Evolutionary conservation across 768 basidiomycete genomes (phyloP), one percentile per base, ranked within the genome.

Genomic region (Guyanaporus albipodus): DNA sequence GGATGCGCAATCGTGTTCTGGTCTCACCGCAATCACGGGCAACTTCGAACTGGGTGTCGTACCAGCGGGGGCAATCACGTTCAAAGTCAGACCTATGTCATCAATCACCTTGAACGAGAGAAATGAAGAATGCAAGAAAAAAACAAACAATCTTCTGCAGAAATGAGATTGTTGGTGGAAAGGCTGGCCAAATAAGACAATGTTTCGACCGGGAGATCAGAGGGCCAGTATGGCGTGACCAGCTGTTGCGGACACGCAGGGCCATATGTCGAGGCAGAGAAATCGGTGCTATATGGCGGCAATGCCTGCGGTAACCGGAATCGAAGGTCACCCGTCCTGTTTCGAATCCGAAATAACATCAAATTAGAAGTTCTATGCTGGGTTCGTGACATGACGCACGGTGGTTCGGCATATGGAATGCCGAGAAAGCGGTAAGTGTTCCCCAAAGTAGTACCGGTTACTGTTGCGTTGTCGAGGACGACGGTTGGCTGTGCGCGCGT

Each of bases 11-110:
- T n/a, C n/a, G n/a, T n/a, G n/a, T n/a, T 21, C 12, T 8, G 35
- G 1, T 68, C 77, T 33, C 59, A 80, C 79, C 26, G 73, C 76
- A 18, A 78, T 63, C 8, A 83, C 77, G 4, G 81, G 80, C 3
- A 81, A 63, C 39, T 74, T 75, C 9, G 72, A 71, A 0, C 55
- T 55, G 3, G 73, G 42, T 0, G 68, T 70, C 1, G 73, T 68
- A 24, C 53, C 60, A 2, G 64, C 59, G 6, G 81, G 79, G 38
- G 68, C 72, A 18, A 77, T 54, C 12, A 82, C 71, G 51, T 83
- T 80, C 29, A 83, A 44, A 1, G 72, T 77, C n/a, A 82, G 63
- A 61, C 80, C 78, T 54, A 28, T 6, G 3, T n/a, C n/a, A 22
- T 11, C n/a, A 18, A 39, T 32, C 5, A 36, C 18, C 19, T 21